Conservation (phyloP, 768 basidiomycete species). For the Mycena kentingensis region DNA sequence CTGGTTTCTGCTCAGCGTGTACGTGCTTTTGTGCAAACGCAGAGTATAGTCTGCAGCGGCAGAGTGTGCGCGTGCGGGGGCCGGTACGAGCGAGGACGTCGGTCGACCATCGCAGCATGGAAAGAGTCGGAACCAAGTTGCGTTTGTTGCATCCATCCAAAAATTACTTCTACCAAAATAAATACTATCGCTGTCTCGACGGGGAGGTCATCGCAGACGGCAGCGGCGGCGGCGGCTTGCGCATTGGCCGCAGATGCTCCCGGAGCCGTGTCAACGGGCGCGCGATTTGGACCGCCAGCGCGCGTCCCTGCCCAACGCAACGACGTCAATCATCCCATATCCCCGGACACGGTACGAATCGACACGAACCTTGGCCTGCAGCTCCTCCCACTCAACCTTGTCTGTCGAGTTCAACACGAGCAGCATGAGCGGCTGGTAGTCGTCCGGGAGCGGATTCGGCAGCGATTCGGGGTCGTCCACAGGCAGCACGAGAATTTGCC, state of each 20-base stretch:
- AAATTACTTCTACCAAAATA: not conserved
- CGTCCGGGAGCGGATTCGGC: conserved; percentile 30
- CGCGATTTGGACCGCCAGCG: conserved; percentile 46
- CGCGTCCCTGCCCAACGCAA: conserved; percentile 37
- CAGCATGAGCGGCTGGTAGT: conserved; percentile 61
- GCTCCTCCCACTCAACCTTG: conserved; percentile 64
- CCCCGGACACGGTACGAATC: conserved; percentile 2
- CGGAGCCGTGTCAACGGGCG: conserved; percentile 47
- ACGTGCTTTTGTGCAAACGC: conserved; percentile 29
- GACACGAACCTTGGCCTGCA: conserved; percentile 59
- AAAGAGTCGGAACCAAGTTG: not conserved
- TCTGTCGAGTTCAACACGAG: conserved; percentile 67
- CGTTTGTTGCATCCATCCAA: not conserved
- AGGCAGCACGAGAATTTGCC: conserved; percentile 68
- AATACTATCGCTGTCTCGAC: conserved; percentile 26
- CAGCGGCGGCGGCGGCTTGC: conserved; percentile 31
- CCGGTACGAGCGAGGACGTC: conserved; percentile 5
- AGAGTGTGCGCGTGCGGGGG: conserved; percentile 8
- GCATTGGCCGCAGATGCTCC: conserved; percentile 34
- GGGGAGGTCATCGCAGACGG: conserved; percentile 37
- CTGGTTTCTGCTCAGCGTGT: conserved; percentile 16
- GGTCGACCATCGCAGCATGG: conserved; percentile 23
- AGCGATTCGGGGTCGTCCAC: conserved; percentile 44
- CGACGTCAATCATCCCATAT: conserved; percentile 10
- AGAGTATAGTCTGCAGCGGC: not conserved